Base-by-base conservation (phyloP, 2,329 filamentous ascomycete genomes). In the Cercospora citrullina region DNA sequence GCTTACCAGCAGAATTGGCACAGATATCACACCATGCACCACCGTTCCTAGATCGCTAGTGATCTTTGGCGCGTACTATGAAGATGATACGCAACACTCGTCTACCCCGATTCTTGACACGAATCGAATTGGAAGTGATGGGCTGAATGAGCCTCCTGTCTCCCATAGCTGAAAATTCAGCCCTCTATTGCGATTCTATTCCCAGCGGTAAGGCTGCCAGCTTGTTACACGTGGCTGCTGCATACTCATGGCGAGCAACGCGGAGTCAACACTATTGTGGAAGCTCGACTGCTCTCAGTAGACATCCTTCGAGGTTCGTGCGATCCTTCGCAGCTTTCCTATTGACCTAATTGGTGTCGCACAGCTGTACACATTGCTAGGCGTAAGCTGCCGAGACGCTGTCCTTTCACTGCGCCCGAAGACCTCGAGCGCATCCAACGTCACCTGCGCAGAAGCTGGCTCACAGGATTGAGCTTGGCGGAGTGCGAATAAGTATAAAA, bases 361-460 rank as follows among this genome's bases (percentile, higher is more conserved):
- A 16, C 18, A 60, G 36, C 58, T 60, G 16, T 60, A 26, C 10
- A 42, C 58, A 18, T 60, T 5, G 16, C 31, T 60, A 3, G 58
- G 58, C 58, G 58, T 60, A 33, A 60, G 58, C 58, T 28, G 58
- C 58, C 58, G 28, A 60, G 58, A 23, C 18, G 21, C 30, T 60
- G 58, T 14, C 31, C 31, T 36, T 60, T 33, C 31, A 16, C 31
- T 60, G 58, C 31, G 58, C 30, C 16, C 18, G 30, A 12, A 31
- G 14, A 10, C 10, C 28, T 39, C 9, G 36, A n/a, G 5, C 12
- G 9, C 28, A 16, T 31, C 2, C 14, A 21, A 10, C 12, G 3
- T 26, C 18, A 21, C 36, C 28, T 42, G 18, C 31, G n/a, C 14
- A 39, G 12, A 23, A 16, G 0, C 3, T 4, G 21, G 18, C 28